These are phyloP conservation scores for Camillea tinctor DNA, from an alignment of 2,329 filamentous ascomycete genomes.

Conservation along the genomic window DNA sequence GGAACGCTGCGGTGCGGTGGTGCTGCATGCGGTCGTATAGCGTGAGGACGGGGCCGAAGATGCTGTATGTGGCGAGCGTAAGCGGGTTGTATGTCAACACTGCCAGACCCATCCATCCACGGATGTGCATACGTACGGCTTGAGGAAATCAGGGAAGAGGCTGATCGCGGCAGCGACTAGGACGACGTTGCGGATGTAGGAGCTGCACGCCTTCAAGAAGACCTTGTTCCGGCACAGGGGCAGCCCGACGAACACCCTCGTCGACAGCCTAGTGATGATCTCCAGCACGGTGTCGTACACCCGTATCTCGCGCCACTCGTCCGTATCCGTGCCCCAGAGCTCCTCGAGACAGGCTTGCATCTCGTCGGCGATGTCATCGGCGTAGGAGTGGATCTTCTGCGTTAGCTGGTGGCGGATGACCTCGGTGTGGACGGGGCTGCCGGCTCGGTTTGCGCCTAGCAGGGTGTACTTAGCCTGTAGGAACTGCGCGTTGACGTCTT, in stretches of 20 bases:
- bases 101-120: too few relatives aligned
- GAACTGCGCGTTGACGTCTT: constrained; percentile 34
- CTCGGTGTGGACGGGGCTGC: constrained; percentile 32
- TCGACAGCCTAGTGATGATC: constrained; percentile 31
- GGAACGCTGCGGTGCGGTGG: constrained; percentile 28
- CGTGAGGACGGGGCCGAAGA: constrained; percentile 32
- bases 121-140: constrained; percentile 32
- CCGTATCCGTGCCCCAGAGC: constrained; percentile 31
- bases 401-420: constrained; percentile 34
- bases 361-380: constrained; percentile 34
- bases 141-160: constrained; percentile 30
- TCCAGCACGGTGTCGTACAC: constrained; percentile 34
- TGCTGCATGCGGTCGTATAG: constrained; percentile 34
- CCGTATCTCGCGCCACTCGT: constrained; percentile 32
- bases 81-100: too few relatives aligned
- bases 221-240: constrained; percentile 29
- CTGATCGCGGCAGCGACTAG: constrained; percentile 30
- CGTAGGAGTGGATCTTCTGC: constrained; percentile 28
- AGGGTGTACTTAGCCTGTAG: constrained; percentile 35
- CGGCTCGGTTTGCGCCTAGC: constrained; percentile 30
- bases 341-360: constrained; percentile 24
- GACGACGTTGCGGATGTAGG: constrained; percentile 32
- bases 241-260: constrained; percentile 32
- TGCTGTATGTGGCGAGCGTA: constrained; percentile 12
- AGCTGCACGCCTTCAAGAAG: constrained; percentile 31